A percentile compares a stretch with the other conserved stretches of the same genome.
phyloP scores from a whole-genome alignment of 2,329 filamentous ascomycete genomes.

The Epicoccum sorghinum region DNA sequence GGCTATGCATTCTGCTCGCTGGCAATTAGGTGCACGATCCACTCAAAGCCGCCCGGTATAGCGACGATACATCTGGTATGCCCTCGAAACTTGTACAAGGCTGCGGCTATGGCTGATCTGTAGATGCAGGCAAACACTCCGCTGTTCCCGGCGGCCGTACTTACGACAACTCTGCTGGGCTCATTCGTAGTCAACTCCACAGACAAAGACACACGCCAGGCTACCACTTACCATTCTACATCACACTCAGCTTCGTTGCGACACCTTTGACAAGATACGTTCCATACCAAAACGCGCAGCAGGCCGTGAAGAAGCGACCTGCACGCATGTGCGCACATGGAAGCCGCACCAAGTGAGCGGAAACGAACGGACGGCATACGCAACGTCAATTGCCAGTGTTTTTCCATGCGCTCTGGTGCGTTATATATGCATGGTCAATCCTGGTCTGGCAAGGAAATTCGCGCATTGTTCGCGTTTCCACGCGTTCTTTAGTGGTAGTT shows the following conservation, averaged over 20 bases:
- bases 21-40: slow-evolving; percentile 30
- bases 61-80: slow-evolving; percentile 27
- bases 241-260: slow-evolving; percentile 31
- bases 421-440: too few species aligned
- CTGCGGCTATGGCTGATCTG: background rate
- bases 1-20: slow-evolving; percentile 30
- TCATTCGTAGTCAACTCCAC: slow-evolving; percentile 30
- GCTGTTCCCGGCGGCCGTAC: background rate
- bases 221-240: slow-evolving; percentile 21
- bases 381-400: slow-evolving; percentile 3
- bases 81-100: background rate
- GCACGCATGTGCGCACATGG: background rate
- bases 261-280: slow-evolving; percentile 26
- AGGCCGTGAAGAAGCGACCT: too few species aligned
- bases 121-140: background rate
- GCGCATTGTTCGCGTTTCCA: background rate
- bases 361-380: background rate
- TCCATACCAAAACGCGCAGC: background rate
- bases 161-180: slow-evolving; percentile 28
- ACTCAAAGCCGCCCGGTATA: slow-evolving; percentile 33
- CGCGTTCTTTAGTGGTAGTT: too few species aligned
- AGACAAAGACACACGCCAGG: slow-evolving; percentile 23
- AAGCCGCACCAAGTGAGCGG: background rate
- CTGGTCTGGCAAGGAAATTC: background rate
- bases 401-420: background rate